phyloP scores from a whole-genome alignment of 148 eudicot genomes.

The Silene latifolia region DNA sequence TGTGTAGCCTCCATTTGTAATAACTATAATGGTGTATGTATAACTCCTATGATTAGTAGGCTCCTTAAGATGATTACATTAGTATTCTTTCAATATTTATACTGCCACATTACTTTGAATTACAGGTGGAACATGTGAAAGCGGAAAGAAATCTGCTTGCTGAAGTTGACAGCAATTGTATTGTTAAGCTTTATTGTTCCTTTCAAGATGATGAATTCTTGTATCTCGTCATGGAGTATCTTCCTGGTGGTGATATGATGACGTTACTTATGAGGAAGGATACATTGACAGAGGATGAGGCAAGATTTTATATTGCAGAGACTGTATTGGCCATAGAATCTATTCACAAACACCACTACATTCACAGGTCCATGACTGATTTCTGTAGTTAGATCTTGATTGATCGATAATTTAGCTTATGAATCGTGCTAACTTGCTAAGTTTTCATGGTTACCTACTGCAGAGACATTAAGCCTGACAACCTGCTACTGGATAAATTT shows the following conservation, averaged over 20 bases:
- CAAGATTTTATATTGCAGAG: conserved; percentile 94
- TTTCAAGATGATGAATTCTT: conserved; percentile 91
- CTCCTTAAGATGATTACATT: background rate
- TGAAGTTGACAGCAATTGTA: conserved; percentile 96
- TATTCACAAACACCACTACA: conserved; percentile 87
- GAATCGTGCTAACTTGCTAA: background rate
- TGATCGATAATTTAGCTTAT: conserved; percentile 1
- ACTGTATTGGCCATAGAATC: conserved; percentile 95
- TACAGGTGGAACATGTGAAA: conserved; percentile 91
- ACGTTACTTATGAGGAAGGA: conserved; percentile 96
- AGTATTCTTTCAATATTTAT: background rate
- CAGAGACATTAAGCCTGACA: conserved; percentile 98
- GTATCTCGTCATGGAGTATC: conserved; percentile 95
- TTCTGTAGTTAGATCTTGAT: conserved; percentile 4
- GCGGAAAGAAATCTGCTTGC: conserved; percentile 98
- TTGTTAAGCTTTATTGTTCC: conserved; percentile 89
- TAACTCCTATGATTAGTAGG: background rate
- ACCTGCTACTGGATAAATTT: conserved; percentile 84
- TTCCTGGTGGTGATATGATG: conserved; percentile 99
- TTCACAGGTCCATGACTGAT: conserved; percentile 62
- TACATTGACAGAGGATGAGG: conserved; percentile 79
- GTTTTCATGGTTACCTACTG: conserved; percentile 13
- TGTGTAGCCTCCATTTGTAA: background rate
- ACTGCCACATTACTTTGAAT: conserved; percentile 24
- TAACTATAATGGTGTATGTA: background rate